A percentile compares a stretch with the other conserved stretches of the same genome.
Conservation (phyloP, 2,329 filamentous ascomycete genomes). For the Uncinocarpus reesii region DNA sequence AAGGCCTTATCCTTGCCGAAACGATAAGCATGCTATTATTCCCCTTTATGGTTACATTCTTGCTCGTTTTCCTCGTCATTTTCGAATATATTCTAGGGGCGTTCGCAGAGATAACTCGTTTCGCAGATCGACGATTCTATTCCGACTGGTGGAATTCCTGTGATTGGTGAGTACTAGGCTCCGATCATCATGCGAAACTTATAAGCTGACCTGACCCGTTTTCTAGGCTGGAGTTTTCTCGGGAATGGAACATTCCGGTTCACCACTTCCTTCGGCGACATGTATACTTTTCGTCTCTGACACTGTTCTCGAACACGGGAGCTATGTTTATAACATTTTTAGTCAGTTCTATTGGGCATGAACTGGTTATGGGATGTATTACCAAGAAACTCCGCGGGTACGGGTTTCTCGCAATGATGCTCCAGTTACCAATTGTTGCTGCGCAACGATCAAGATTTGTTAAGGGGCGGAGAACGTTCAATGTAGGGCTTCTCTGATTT, state of each 20-base stretch:
- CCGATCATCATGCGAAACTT: background rate
- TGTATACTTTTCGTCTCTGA: constrained; percentile 75
- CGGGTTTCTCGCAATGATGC: constrained; percentile 89
- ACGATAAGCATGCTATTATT: constrained; percentile 86
- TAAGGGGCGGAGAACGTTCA: constrained; percentile 62
- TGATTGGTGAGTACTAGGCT: constrained; percentile 32
- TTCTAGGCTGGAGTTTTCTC: constrained; percentile 74
- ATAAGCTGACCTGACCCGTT: background rate
- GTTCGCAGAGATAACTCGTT: constrained; percentile 86
- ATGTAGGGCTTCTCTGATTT: constrained; percentile 42
- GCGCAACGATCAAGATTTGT: constrained; percentile 74
- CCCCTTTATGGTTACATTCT: constrained; percentile 91
- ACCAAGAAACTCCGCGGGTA: constrained; percentile 94
- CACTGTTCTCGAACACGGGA: constrained; percentile 61
- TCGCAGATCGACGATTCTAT: constrained; percentile 92
- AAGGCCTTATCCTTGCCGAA: constrained; percentile 70
- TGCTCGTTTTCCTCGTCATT: constrained; percentile 94
- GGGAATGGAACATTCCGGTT: constrained; percentile 96
- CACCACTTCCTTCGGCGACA: constrained; percentile 91
- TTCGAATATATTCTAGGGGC: constrained; percentile 95
- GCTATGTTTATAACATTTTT: constrained; percentile 88
- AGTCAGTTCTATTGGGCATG: constrained; percentile 78
- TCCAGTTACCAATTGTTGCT: constrained; percentile 90
- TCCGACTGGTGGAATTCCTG: constrained; percentile 58
- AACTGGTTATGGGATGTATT: constrained; percentile 95